Evolutionary conservation across 371 early-diverging fungal genomes (phyloP).

Genomic region (Mortierella sp.): DNA sequence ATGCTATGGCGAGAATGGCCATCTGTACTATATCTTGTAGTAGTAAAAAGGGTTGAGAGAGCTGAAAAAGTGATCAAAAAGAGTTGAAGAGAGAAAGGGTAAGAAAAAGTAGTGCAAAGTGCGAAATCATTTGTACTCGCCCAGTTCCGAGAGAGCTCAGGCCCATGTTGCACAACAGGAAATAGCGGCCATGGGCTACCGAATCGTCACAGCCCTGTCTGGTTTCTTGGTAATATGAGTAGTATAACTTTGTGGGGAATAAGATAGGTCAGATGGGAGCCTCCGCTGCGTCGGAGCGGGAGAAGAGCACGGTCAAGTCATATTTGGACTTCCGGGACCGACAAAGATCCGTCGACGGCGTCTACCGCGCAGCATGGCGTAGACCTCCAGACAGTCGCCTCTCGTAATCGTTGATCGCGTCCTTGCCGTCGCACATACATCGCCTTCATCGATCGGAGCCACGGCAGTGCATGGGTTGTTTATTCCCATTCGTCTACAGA

Average conservation of each 20-base stretch:
- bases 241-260: not conserved
- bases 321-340: not conserved
- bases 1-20: conserved; percentile 11
- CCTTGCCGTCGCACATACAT: too few species aligned
- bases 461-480: not conserved
- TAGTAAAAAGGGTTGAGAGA: not conserved
- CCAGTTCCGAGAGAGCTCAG: too few species aligned
- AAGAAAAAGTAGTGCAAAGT: not conserved
- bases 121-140: not conserved
- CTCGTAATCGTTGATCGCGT: too few species aligned
- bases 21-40: not conserved
- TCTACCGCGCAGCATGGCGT: too few species aligned
- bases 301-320: not conserved
- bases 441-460: too few species aligned
- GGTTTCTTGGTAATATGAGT: not conserved
- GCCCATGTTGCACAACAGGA: not conserved
- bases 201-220: too few species aligned
- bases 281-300: not conserved
- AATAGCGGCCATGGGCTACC: not conserved
- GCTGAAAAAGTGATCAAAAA: not conserved
- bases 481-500: conserved; percentile 50
- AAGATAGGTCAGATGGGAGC: not conserved
- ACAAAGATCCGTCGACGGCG: not conserved
- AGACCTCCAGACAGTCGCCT: too few species aligned
- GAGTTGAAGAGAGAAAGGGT: not conserved